Conservation (phyloP, 192 early-diverging fungal genomes). For the Glomus cerebriforme region DNA sequence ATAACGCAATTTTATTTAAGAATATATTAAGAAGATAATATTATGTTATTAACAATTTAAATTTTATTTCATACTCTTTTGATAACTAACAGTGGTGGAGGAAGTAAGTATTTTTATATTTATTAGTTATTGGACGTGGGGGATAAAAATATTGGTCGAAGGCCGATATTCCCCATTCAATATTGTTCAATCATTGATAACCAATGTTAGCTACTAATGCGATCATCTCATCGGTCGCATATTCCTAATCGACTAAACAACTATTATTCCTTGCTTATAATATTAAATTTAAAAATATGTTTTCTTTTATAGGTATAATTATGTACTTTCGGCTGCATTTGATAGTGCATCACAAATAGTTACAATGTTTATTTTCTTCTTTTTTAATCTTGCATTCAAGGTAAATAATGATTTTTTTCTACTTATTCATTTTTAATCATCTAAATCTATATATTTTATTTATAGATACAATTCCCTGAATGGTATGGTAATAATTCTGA, state of each 20-base stretch:
- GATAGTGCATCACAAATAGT: slow-evolving; percentile 59
- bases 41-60: background rate
- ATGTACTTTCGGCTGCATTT: slow-evolving; percentile 64
- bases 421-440: too few relatives aligned
- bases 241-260: too few relatives aligned
- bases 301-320: slow-evolving; percentile 60
- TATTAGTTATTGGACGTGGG: too few relatives aligned
- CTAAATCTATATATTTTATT: slow-evolving; percentile 40
- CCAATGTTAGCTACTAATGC: too few relatives aligned
- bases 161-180: too few relatives aligned
- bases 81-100: slow-evolving; percentile 17
- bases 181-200: too few relatives aligned
- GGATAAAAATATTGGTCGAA: too few relatives aligned
- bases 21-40: background rate
- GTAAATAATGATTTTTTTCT: background rate
- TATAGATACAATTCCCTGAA: slow-evolving; percentile 35
- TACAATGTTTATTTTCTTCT: slow-evolving; percentile 48
- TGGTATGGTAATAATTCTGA: slow-evolving; percentile 33
- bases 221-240: too few relatives aligned
- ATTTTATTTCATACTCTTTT: background rate
- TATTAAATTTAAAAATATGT: too few relatives aligned
- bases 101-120: slow-evolving; percentile 8
- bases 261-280: too few relatives aligned
- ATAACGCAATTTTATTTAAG: background rate
- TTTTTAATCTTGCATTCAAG: slow-evolving; percentile 52